A percentile compares a stretch with the other conserved stretches of the same genome.
phyloP scores from a whole-genome alignment of 1,284 basidiomycete species.

The Melampsora americana region DNA sequence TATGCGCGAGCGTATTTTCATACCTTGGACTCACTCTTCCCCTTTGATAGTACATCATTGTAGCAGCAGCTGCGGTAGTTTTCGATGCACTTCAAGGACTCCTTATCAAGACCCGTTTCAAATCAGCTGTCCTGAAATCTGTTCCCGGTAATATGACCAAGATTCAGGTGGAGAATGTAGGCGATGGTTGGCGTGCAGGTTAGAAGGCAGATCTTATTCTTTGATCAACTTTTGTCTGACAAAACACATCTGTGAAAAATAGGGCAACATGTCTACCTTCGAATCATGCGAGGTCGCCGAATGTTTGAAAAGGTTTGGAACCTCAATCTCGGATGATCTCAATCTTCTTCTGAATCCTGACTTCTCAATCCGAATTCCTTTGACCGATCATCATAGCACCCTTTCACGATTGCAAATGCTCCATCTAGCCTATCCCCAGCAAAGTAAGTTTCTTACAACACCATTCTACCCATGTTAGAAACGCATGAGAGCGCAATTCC shows the following conservation, averaged over 20 bases:
- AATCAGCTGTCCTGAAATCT: neutral
- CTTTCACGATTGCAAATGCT: conserved; percentile 31
- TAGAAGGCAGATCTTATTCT: neutral
- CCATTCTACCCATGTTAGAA: too few relatives aligned
- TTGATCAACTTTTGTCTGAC: neutral
- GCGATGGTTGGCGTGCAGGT: conserved; percentile 30
- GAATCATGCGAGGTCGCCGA: conserved; percentile 12
- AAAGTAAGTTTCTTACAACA: conserved; percentile 1
- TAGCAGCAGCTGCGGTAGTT: neutral
- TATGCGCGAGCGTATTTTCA: neutral
- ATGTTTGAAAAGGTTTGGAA: conserved; percentile 26
- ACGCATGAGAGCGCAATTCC: neutral
- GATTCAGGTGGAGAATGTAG: conserved; percentile 21
- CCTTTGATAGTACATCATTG: neutral
- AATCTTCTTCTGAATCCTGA: neutral
- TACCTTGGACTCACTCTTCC: neutral
- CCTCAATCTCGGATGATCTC: neutral
- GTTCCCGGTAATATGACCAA: conserved; percentile 22
- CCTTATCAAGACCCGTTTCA: neutral
- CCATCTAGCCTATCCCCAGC: conserved; percentile 10
- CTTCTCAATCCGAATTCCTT: neutral
- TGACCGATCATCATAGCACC: conserved; percentile 10
- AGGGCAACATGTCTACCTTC: conserved; percentile 30
- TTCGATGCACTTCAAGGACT: neutral
- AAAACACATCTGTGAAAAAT: neutral